These are phyloP conservation scores for Tulasnella calospora DNA, from an alignment of 768 basidiomycete species.

Conservation along the genomic window DNA sequence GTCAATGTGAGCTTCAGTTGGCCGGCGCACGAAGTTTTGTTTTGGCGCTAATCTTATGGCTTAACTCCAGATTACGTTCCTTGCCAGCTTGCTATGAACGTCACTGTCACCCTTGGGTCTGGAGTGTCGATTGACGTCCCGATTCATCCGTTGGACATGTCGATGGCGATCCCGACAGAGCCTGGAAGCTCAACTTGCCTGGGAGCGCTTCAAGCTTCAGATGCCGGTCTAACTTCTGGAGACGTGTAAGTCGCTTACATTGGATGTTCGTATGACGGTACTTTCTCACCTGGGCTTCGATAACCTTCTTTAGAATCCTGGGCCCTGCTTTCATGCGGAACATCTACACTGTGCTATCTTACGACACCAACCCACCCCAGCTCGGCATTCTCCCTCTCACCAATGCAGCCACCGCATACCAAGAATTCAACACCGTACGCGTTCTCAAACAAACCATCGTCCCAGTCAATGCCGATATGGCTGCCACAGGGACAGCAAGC, in stretches of 20 bases:
- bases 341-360: conserved; percentile 72
- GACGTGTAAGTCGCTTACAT: conserved; percentile 25
- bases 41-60: conserved; percentile 18
- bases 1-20: conserved; percentile 54
- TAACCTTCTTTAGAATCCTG: conserved; percentile 50
- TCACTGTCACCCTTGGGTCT: conserved; percentile 58
- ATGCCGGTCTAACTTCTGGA: conserved; percentile 17
- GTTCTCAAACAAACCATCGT: conserved; percentile 56
- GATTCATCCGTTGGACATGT: conserved; percentile 72
- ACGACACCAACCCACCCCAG: conserved; percentile 47
- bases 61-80: conserved; percentile 60
- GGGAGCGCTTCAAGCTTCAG: conserved; percentile 22
- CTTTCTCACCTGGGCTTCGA: neutral
- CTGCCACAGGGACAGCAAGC: conserved; percentile 11
- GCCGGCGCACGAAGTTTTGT: conserved; percentile 8
- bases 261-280: neutral
- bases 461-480: conserved; percentile 3
- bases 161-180: conserved; percentile 38
- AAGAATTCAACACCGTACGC: conserved; percentile 66
- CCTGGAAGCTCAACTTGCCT: conserved; percentile 21
- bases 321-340: conserved; percentile 75
- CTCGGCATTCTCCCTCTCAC: conserved; percentile 64
- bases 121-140: conserved; percentile 49
- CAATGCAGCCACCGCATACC: conserved; percentile 54
- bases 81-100: conserved; percentile 64